Evolutionary conservation across 169 alveolate species (phyloP).

Genomic region (Prorocentrum cordatum): DNA sequence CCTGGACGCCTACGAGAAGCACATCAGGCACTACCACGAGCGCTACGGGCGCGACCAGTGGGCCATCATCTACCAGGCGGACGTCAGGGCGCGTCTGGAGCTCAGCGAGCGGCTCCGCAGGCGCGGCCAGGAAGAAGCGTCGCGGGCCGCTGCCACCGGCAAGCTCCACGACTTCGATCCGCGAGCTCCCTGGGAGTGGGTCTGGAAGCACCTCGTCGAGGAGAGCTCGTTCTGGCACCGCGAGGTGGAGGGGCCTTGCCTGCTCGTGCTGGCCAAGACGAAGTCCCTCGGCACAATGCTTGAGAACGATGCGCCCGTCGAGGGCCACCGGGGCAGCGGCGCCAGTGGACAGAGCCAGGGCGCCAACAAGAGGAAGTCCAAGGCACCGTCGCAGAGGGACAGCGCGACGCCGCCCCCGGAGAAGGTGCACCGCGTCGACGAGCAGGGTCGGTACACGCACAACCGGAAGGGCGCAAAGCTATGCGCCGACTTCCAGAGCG

Average conservation of each 20-base stretch:
- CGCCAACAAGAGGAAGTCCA: not conserved
- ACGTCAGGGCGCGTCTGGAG: not conserved
- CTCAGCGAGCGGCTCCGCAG: not conserved
- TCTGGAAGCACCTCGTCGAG: not conserved
- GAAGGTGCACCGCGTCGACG: too few species aligned
- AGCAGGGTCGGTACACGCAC: not conserved
- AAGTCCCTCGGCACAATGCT: too few species aligned
- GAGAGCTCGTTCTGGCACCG: not conserved
- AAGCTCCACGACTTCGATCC: not conserved
- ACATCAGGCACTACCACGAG: not conserved
- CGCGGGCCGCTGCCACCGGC: not conserved
- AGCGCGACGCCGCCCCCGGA: too few species aligned
- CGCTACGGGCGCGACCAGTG: conserved; percentile 1
- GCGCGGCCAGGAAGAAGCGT: not conserved
- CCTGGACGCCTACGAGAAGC: not conserved
- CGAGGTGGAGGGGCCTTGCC: conserved; percentile 2
- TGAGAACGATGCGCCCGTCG: too few species aligned
- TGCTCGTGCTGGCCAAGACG: not conserved
- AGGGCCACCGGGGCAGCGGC: too few species aligned
- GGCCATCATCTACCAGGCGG: conserved; percentile 47
- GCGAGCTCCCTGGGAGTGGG: conserved; percentile 15
- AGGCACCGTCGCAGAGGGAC: not conserved
- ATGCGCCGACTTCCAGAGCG: not conserved
- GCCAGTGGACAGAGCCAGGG: too few species aligned
- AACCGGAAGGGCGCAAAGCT: not conserved